Evolutionary conservation across 2,329 filamentous ascomycete species (phyloP).

Genomic region (Cladophialophora immunda): DNA sequence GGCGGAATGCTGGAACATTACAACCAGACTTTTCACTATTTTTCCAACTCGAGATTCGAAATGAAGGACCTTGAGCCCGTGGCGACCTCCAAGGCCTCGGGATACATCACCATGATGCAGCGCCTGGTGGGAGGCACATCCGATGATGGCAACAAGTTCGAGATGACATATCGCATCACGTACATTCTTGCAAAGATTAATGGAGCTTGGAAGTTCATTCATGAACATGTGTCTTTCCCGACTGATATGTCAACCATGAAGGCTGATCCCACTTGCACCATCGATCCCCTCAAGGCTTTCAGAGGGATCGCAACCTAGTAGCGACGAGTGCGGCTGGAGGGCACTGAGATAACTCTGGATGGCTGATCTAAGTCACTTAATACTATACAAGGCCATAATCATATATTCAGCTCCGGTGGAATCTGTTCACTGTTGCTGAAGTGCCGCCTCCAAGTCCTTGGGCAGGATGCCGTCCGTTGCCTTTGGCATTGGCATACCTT

Average conservation of each 20-base stretch:
- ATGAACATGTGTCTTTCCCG: conserved; percentile 24
- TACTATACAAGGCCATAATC: too few relatives aligned
- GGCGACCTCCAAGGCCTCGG: conserved; percentile 13
- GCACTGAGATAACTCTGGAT: too few relatives aligned
- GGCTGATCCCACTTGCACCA: conserved; percentile 13
- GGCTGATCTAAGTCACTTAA: too few relatives aligned
- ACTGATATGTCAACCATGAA: conserved; percentile 8
- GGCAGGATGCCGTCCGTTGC: background rate
- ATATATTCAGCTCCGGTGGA: too few relatives aligned
- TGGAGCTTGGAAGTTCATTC: conserved; percentile 17
- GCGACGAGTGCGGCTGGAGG: background rate
- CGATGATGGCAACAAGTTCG: conserved; percentile 13
- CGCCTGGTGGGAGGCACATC: conserved; percentile 5
- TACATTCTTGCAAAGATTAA: conserved; percentile 11
- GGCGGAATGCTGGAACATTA: conserved; percentile 14
- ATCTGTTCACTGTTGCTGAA: too few relatives aligned
- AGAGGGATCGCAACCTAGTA: conserved; percentile 29
- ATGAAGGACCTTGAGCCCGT: conserved; percentile 18
- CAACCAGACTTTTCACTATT: conserved; percentile 14
- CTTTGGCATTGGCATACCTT: conserved; percentile 2
- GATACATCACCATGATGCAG: conserved; percentile 15
- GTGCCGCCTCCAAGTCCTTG: too few relatives aligned
- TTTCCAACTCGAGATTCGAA: conserved; percentile 14
- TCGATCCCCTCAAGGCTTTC: conserved; percentile 41
- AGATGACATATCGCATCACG: conserved; percentile 20